Percentiles rank a stretch among this genome's conserved stretches.
These are phyloP conservation scores for Bacterosira constricta DNA, from an alignment of 108 stramenopile species.

Conservation along the genomic window DNA sequence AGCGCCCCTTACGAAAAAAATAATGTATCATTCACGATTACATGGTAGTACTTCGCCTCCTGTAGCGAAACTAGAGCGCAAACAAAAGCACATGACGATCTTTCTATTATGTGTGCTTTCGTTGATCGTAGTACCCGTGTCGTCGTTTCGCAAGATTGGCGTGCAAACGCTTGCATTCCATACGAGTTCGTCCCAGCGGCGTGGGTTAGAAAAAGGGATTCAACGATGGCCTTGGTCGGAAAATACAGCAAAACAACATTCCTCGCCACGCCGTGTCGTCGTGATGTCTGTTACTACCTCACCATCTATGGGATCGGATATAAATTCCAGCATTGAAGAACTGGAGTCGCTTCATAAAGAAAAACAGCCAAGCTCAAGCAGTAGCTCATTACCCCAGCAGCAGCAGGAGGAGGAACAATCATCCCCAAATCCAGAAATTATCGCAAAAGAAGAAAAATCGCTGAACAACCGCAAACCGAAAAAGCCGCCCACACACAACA, in stretches of 20 bases:
- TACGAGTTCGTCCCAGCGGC: background rate
- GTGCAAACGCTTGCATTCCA: background rate
- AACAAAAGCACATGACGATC: no score
- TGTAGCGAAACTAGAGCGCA: no score
- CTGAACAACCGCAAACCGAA: no score
- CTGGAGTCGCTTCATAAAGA: background rate
- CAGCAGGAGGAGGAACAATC: background rate
- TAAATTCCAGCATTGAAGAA: constrained; percentile 2
- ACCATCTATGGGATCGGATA: background rate
- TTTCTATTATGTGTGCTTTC: background rate
- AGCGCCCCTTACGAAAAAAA: no score
- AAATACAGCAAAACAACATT: no score
- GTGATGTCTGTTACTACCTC: background rate
- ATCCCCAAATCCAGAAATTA: background rate
- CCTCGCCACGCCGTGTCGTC: no score
- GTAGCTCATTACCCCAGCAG: no score
- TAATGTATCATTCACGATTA: no score
- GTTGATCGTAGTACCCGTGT: background rate
- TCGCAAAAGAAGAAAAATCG: background rate
- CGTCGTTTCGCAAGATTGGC: background rate
- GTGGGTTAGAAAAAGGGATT: no score
- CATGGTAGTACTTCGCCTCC: no score
- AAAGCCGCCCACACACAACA: background rate
- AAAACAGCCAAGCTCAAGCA: background rate
- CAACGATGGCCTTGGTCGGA: no score